phyloP scores from a whole-genome alignment of 1,284 basidiomycete genomes.

The Apiotrichum sp. region DNA sequence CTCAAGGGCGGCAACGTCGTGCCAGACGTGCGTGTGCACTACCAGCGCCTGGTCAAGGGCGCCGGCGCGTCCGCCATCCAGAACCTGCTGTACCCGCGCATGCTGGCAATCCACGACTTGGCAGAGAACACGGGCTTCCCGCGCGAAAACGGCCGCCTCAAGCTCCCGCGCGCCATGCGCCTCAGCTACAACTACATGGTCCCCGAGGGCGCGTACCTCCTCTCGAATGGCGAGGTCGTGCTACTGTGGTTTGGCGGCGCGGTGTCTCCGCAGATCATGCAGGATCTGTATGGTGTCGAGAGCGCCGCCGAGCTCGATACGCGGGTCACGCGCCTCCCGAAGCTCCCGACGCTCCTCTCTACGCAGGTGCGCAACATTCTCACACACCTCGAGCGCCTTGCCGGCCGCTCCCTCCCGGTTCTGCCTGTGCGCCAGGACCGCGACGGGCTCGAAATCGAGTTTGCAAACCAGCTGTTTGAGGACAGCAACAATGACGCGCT shows the following conservation, averaged over 20 bases:
- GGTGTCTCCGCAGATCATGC: constrained; percentile 72
- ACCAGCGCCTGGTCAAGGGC: constrained; percentile 68
- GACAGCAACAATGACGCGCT: constrained; percentile 94
- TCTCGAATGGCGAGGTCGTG: constrained; percentile 84
- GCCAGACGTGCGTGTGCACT: constrained; percentile 85
- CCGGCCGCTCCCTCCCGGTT: constrained; percentile 60
- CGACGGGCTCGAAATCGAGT: constrained; percentile 91
- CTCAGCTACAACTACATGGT: constrained; percentile 84
- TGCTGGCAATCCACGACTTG: constrained; percentile 84
- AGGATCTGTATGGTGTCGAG: constrained; percentile 80
- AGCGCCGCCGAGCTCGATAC: constrained; percentile 68
- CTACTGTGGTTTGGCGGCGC: constrained; percentile 87
- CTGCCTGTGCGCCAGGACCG: constrained; percentile 84
- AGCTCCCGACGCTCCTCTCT: constrained; percentile 69
- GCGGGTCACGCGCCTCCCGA: constrained; percentile 67
- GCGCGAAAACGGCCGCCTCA: constrained; percentile 55
- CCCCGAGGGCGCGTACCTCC: constrained; percentile 80
- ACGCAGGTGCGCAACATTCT: constrained; percentile 80
- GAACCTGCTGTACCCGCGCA: constrained; percentile 78
- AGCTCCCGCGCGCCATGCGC: constrained; percentile 74
- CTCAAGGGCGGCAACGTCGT: constrained; percentile 90
- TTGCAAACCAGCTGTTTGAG: constrained; percentile 93
- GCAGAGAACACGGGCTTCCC: constrained; percentile 63
- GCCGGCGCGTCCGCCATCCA: constrained; percentile 66
- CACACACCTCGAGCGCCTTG: constrained; percentile 62